Evolutionary conservation across 305 asterid species (phyloP), one percentile per base, ranked within the genome.

Genomic region (Ajuga reptans): DNA sequence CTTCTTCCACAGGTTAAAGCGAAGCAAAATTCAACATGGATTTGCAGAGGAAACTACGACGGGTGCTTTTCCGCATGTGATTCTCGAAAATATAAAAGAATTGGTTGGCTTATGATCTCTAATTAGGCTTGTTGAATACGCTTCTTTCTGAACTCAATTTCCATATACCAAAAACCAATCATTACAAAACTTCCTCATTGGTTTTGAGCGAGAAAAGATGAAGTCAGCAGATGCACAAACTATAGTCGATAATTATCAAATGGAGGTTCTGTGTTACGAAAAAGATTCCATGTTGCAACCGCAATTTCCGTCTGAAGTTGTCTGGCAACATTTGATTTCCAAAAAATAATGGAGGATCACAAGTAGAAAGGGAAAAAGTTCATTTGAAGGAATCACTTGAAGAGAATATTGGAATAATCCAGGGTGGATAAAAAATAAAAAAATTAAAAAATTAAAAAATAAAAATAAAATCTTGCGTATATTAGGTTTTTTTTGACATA

Each of bases 91-190:
- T 33, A 6, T 16, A n/a, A 21, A 56, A 31, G 29, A 3, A 27
- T 29, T 65, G 15, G 14, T 9, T 37, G 6, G 69, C 3, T 18
- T 47, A 9, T 3, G 45, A 34, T 43, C 49, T 27, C 47, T 55
- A 54, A 59, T 51, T 59, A 39, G 66, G 65, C 65, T 50, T 59
- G 52, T 59, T 65, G 51, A 15, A 54, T 43, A 21, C 29, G 55
- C 57, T 54, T 39, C n/a, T n/a, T n/a, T 7, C 62, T 54, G 47
- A 68, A 42, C 15, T 24, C 76, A 71, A 59, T 51, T 61, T 39
- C 3, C 15, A 8, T 4, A 0, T 1, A 10, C 31, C 66, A 14
- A 36, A 45, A 17, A 59, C 11, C 60, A 15, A 45, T 24, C 36
- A 39, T 39, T 34, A 18, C 45, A 49, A 5, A 60, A 34, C 21